Evolutionary conservation across 306 rosid genomes (phyloP).

Genomic region (barrel medic (Medicago truncatula)): MtrunA17r5.0-ANR NC_053044.1:38267501-38268000

Average conservation of each 20-base stretch:
- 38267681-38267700: conserved; percentile 48
- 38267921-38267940: conserved; percentile 21
- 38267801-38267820: conserved; percentile 59
- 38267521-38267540: conserved; percentile 68
- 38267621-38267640: conserved; percentile 63
- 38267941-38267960: conserved; percentile 36
- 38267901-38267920: conserved; percentile 50
- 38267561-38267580: conserved; percentile 64
- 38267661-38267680: conserved; percentile 69
- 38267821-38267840: conserved; percentile 49
- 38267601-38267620: conserved; percentile 67
- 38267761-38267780: conserved; percentile 80
- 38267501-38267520: conserved; percentile 67
- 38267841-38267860: conserved; percentile 25
- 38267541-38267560: conserved; percentile 79
- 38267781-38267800: conserved; percentile 61
- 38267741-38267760: conserved; percentile 78
- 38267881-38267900: conserved; percentile 36
- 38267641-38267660: conserved; percentile 83
- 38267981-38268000: conserved; percentile 44
- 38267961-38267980: conserved; percentile 31
- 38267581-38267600: conserved; percentile 56
- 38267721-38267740: conserved; percentile 55
- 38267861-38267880: conserved; percentile 49
- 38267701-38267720: conserved; percentile 62